Base-by-base conservation (phyloP, 2,329 filamentous ascomycete species). In the Alternaria triticina region DNA sequence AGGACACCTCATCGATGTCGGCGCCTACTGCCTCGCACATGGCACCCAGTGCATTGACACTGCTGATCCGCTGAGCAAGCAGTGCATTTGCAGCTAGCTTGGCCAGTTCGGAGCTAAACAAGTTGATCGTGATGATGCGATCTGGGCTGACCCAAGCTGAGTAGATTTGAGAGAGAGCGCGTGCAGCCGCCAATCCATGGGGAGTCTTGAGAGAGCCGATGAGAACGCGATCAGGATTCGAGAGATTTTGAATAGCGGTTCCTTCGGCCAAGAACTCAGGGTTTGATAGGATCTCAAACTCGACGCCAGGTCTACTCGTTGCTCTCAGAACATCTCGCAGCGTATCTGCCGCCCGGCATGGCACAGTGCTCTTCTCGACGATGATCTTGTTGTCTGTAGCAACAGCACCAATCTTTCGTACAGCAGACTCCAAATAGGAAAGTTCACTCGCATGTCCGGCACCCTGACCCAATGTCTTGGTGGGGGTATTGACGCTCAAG, bases 291-390 rank as follows among this genome's bases (percentile, higher is more conserved):
- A 94, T 88, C 75, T 94, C 90, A 74, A 94, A 94, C 65, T 86
- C 28, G n/a, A 47, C 45, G 20, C 17, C 49, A 28, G 45, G 27
- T 50, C 22, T 28, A 20, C 44, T 47, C n/a, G 54, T 49, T 47
- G 47, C 46, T 76, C 84, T 79, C 80, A 93, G 88, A 68, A 89
- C 92, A 68, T 90, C 86, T 70, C 87, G 85, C 43, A 94, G 88
- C 30, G 89, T 86, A 69, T 92, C 86, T 2, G 91, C 90, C 6
- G 91, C 94, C 64, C 89, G 84, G 76, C 90, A 92, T 3, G 92
- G 92, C 25, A 94, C 92, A 0, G 92, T 95, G 59, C 88, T 91
- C 82, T 94, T 95, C 82, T 94, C 91, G 20, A 94, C 91, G 54
- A 95, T 88, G 59, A 94, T 91, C 58, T 90, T 88, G 51, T 89